Conservation (phyloP, 1,139 yeast species). For the Nadsonia starkeyi-henricii region DNA sequence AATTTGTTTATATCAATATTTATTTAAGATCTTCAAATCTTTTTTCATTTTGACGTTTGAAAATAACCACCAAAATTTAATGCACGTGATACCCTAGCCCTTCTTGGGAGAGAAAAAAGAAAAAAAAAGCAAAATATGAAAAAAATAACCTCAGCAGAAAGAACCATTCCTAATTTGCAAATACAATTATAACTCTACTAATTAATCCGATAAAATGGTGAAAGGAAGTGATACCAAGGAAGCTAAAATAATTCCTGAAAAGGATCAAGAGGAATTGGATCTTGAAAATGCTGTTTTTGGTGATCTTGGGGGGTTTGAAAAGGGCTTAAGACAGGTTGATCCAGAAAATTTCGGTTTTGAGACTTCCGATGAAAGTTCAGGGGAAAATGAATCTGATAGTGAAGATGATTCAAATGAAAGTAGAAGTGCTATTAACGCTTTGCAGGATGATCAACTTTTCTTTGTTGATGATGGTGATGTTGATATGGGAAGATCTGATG, state of each 20-base stretch:
- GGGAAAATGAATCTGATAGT: constrained; percentile 21
- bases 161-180: not conserved
- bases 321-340: constrained; percentile 46
- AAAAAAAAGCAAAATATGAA: not conserved
- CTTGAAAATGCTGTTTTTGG: constrained; percentile 85
- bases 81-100: not conserved
- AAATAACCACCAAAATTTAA: not conserved
- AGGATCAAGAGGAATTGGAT: constrained; percentile 68
- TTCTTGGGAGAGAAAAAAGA: not conserved
- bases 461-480: constrained; percentile 29
- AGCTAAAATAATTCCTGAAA: constrained; percentile 27
- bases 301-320: constrained; percentile 65
- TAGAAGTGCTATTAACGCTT: constrained; percentile 15
- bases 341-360: constrained; percentile 29
- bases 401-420: constrained; percentile 21
- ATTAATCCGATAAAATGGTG: not conserved
- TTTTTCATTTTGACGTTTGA: not conserved
- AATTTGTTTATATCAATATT: not conserved
- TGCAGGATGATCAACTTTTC: constrained; percentile 24
- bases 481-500: constrained; percentile 40
- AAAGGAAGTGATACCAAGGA: not conserved
- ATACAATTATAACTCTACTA: not conserved
- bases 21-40: not conserved
- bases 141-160: not conserved
- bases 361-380: constrained; percentile 26